Base-by-base conservation (phyloP, 2,329 filamentous ascomycete genomes). In the Penicillium sp. region DNA sequence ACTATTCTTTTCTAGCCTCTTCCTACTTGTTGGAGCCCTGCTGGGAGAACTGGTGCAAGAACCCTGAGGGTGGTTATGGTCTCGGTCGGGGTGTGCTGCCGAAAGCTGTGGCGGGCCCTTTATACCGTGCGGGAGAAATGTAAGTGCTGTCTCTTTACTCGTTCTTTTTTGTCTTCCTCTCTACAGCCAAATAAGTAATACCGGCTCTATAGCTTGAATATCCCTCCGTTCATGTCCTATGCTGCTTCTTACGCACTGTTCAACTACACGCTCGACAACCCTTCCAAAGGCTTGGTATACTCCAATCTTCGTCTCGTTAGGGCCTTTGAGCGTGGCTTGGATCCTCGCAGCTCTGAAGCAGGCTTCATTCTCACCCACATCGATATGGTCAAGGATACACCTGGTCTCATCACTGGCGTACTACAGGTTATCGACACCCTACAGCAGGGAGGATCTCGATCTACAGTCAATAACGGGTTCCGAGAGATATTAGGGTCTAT, bases 301-400 rank as follows among this genome's bases (percentile, higher is more conserved):
- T 76, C 81, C 45, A 88, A 88, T 81, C 83, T 97, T 26, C 90
- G 92, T 11, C 87, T 97, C 35, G 89, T 97, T 73, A 91, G 94
- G 41, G 94, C 92, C 26, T 98, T 97, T 71, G 93, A 97, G 79
- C 87, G 90, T 70, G 94, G 94, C 15, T 87, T 97, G 8, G 91
- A 97, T 75, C 91, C 91, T 0, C 85, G 85, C 35, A 96, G 92
- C 3, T 97, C 93, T 7, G 94, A 97, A 77, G 94, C 94, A 0
- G 94, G 94, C 54, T 97, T 98, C 75, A 92, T 97, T n/a, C 86
- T 97, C 13, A 93, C 95, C 5, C 94, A 97, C 76, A 89, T 98
- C 56, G 92, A 96, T 78, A 98, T 97, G 93, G 94, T 97, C 54
- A 89, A 89, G 74, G 88, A 96, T 77, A 93, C 93, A 0, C 90